Conservation (phyloP, 345 rosid species). For the Euphorbia tirucalli region DNA sequence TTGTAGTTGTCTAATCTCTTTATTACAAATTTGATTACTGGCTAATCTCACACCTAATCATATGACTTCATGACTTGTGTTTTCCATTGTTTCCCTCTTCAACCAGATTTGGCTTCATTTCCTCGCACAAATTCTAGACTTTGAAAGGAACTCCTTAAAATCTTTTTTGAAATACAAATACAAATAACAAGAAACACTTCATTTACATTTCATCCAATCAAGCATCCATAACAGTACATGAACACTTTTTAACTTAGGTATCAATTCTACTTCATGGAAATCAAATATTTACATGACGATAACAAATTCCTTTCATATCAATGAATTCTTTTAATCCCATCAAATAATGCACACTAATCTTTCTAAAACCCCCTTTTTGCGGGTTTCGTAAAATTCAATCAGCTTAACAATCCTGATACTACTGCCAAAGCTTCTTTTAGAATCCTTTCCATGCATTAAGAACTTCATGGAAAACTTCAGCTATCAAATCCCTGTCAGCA, state of each 20-base stretch:
- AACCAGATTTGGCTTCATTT: background rate
- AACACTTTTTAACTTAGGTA: conserved; percentile 22
- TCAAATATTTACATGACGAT: conserved; percentile 44
- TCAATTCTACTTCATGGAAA: conserved; percentile 32
- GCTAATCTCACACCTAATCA: background rate
- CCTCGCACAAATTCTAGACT: no score
- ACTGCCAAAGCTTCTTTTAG: conserved; percentile 29
- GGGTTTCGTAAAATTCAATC: background rate
- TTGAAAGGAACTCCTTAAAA: no score
- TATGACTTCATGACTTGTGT: background rate
- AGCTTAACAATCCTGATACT: background rate
- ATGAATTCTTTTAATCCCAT: conserved; percentile 43
- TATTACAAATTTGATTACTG: background rate
- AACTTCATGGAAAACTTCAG: conserved; percentile 82
- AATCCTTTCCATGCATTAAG: conserved; percentile 90
- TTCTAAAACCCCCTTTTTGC: conserved; percentile 16
- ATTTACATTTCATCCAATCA: conserved; percentile 33
- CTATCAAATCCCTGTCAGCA: conserved; percentile 76
- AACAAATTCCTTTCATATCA: conserved; percentile 44
- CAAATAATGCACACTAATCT: conserved; percentile 31
- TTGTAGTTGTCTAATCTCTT: background rate
- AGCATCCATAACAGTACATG: conserved; percentile 29
- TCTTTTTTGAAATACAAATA: conserved; percentile 9
- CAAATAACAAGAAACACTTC: conserved; percentile 2
- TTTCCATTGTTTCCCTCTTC: background rate